A percentile compares a stretch with the other conserved stretches of the same genome.
Evolutionary conservation across 2,329 filamentous ascomycete genomes (phyloP).

Genomic region (Colletotrichum acutatum): DNA sequence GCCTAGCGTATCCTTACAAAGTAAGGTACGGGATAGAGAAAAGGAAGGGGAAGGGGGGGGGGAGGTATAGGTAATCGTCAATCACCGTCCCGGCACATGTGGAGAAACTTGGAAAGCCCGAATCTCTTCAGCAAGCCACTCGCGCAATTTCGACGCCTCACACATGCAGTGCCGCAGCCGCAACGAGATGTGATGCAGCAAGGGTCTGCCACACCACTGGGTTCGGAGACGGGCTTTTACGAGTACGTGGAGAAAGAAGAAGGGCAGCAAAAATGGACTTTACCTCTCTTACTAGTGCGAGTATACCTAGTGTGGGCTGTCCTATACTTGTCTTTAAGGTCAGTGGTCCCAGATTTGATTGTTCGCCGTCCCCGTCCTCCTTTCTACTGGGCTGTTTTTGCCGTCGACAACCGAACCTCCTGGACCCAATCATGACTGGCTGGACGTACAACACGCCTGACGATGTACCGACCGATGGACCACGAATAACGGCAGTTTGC

Average conservation of each 20-base stretch:
- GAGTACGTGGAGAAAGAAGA: background rate
- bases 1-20: background rate
- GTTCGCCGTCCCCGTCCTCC: background rate
- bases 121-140: conserved; percentile 7
- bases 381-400: background rate
- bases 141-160: conserved; percentile 24
- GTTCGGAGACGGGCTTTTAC: background rate
- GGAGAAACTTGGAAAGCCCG: background rate
- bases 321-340: background rate
- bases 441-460: conserved; percentile 50
- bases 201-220: conserved; percentile 11
- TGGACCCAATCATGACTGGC: conserved; percentile 41
- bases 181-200: background rate
- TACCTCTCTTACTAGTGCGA: background rate
- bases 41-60: background rate
- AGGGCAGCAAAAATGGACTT: background rate
- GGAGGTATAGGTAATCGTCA: no score
- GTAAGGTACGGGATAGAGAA: background rate
- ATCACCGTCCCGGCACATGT: background rate
- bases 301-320: conserved; percentile 5
- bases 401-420: background rate
- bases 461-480: conserved; percentile 47
- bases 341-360: background rate
- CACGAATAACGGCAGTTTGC: conserved; percentile 44
- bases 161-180: conserved; percentile 7